phyloP scores from a whole-genome alignment of 2,329 filamentous ascomycete genomes.

The Neofusicoccum cordaticola region DNA sequence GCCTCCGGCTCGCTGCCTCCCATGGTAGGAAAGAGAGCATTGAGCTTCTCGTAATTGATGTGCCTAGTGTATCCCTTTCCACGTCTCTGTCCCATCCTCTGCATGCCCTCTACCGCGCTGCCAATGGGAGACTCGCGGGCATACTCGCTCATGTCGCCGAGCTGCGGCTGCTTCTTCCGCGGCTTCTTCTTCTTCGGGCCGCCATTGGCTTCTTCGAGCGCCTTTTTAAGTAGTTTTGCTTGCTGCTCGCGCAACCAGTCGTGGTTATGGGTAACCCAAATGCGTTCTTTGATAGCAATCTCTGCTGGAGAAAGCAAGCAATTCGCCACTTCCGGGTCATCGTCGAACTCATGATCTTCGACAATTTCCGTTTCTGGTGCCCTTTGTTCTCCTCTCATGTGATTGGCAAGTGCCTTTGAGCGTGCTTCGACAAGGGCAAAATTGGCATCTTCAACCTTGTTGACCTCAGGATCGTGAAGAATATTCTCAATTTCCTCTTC shows the following conservation, averaged over 20 bases:
- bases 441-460: constrained; percentile 30
- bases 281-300: constrained; percentile 77
- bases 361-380: constrained; percentile 53
- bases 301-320: constrained; percentile 74
- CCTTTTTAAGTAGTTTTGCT: constrained; percentile 73
- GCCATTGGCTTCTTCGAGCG: constrained; percentile 56
- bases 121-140: constrained; percentile 35
- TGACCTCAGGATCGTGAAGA: constrained; percentile 26
- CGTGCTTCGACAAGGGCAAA: constrained; percentile 27
- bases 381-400: constrained; percentile 27
- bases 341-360: constrained; percentile 77
- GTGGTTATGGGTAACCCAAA: constrained; percentile 94
- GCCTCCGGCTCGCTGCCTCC: background rate
- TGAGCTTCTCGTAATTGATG: constrained; percentile 48
- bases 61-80: constrained; percentile 41
- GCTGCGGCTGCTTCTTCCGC: constrained; percentile 35
- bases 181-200: constrained; percentile 48
- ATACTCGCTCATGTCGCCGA: constrained; percentile 38
- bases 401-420: constrained; percentile 29
- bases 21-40: constrained; percentile 21
- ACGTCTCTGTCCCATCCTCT: constrained; percentile 47
- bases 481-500: constrained; percentile 44
- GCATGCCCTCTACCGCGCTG: constrained; percentile 45
- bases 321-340: constrained; percentile 82
- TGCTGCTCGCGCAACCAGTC: constrained; percentile 88